Conservation (phyloP, 2,329 filamentous ascomycete species). For the Rosellinia necatrix region DNA sequence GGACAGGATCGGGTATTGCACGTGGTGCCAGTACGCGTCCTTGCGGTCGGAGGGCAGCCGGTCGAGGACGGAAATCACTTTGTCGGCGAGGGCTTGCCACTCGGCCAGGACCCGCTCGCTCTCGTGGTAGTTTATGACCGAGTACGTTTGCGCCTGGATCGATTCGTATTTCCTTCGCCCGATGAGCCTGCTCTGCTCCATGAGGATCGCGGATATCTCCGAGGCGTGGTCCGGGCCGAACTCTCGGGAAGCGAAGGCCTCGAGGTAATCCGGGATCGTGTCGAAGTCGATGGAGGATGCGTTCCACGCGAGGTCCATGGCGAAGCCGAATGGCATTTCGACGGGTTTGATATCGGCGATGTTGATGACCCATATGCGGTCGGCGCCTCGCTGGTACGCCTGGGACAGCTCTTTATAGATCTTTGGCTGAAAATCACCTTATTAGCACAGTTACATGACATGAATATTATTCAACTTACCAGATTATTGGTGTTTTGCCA, state of each 20-base stretch:
- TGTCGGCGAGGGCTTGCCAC: conserved; percentile 54
- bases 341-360: conserved; percentile 69
- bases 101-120: conserved; percentile 57
- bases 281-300: conserved; percentile 49
- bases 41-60: conserved; percentile 49
- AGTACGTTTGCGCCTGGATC: conserved; percentile 60
- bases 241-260: conserved; percentile 52
- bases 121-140: conserved; percentile 63
- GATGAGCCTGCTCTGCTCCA: conserved; percentile 54
- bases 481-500: conserved; percentile 70
- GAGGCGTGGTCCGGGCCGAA: conserved; percentile 53
- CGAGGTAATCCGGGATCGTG: conserved; percentile 49
- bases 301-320: conserved; percentile 56
- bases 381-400: conserved; percentile 61
- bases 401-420: conserved; percentile 56
- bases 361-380: conserved; percentile 69
- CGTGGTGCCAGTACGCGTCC: conserved; percentile 63
- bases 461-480: conserved; percentile 46
- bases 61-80: conserved; percentile 52
- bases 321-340: conserved; percentile 34
- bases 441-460: not conserved
- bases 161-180: conserved; percentile 65
- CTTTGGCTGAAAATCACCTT: conserved; percentile 17
- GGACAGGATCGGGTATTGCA: conserved; percentile 64
- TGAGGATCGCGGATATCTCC: conserved; percentile 54